Conservation (phyloP, 495 filamentous ascomycete genomes). For the Ascodesmis nigricans region DNA sequence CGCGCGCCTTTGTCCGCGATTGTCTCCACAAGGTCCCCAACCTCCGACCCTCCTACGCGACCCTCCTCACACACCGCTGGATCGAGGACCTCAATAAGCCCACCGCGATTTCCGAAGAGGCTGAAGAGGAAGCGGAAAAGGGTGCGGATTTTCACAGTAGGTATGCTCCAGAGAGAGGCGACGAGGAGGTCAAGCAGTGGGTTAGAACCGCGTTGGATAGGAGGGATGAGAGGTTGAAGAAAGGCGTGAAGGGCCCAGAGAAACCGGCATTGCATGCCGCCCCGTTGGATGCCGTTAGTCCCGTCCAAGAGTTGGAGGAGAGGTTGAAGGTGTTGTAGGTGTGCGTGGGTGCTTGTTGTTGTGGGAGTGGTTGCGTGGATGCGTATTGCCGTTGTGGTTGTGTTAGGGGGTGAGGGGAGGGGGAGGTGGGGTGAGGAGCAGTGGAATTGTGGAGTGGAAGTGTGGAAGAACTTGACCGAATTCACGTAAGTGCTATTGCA, state of each 20-base stretch:
- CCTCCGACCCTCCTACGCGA: slow-evolving; percentile 70
- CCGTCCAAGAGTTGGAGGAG: no score
- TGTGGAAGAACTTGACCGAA: no score
- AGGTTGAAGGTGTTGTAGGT: no score
- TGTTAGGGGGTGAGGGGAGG: no score
- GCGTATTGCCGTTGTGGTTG: no score
- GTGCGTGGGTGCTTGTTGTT: no score
- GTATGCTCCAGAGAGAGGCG: slow-evolving; percentile 24
- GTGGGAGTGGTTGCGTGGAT: no score
- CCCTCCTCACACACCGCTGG: slow-evolving; percentile 78
- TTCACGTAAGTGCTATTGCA: no score
- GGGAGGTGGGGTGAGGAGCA: no score
- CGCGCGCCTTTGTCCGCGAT: slow-evolving; percentile 66
- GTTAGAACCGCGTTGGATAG: slow-evolving; percentile 47
- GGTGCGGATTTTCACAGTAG: slow-evolving; percentile 26
- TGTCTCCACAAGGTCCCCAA: slow-evolving; percentile 87
- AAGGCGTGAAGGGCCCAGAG: slow-evolving; percentile 25
- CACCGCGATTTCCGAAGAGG: slow-evolving; percentile 55
- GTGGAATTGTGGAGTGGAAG: no score
- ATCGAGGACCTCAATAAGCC: slow-evolving; percentile 58
- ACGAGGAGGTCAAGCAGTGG: slow-evolving; percentile 69
- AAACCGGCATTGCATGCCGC: slow-evolving; percentile 63
- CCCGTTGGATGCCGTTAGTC: slow-evolving; percentile 38
- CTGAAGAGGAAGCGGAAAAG: slow-evolving; percentile 31
- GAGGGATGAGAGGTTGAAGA: slow-evolving; percentile 30